phyloP scores from a whole-genome alignment of 768 basidiomycete species.

The Neoboletus subvelutipes region DNA sequence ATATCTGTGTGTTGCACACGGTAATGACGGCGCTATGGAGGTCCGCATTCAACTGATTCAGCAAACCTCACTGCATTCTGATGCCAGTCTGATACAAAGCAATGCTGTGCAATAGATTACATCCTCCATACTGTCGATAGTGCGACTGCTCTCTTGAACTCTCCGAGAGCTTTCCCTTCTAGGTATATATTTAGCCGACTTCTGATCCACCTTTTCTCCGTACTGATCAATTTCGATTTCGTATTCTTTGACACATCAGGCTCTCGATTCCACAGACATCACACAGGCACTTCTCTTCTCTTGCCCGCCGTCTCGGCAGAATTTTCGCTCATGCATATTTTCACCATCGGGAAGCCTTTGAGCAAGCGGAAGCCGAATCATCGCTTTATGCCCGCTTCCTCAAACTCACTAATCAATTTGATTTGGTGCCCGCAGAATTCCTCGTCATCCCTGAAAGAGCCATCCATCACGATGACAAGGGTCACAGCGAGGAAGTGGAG shows the following conservation, averaged over 20 bases:
- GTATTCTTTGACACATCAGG: conserved; percentile 37
- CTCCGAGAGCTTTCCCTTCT: conserved; percentile 88
- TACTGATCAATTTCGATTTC: conserved; percentile 13
- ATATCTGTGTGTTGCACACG: conserved; percentile 94
- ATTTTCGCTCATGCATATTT: conserved; percentile 97
- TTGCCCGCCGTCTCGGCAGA: conserved; percentile 87
- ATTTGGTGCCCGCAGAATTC: conserved; percentile 80
- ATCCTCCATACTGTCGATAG: conserved; percentile 91
- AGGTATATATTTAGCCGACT: conserved; percentile 48
- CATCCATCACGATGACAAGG: conserved; percentile 29
- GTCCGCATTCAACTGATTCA: conserved; percentile 38
- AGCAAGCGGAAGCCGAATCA: conserved; percentile 87
- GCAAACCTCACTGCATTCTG: conserved; percentile 14
- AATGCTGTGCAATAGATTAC: conserved; percentile 98
- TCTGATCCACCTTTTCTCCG: conserved; percentile 22
- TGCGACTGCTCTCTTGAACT: conserved; percentile 88
- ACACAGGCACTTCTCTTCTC: conserved; percentile 83
- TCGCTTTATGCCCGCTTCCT: conserved; percentile 89
- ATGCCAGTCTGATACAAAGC: conserved; percentile 40
- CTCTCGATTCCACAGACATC: conserved; percentile 80
- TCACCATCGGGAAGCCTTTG: conserved; percentile 89
- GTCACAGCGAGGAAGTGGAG: conserved; percentile 34
- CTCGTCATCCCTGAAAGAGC: conserved; percentile 68
- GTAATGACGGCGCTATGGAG: conserved; percentile 85
- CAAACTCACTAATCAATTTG: conserved; percentile 74